Evolutionary conservation across 1,284 basidiomycete species (phyloP).

Genomic region (Boletus mariae): DNA sequence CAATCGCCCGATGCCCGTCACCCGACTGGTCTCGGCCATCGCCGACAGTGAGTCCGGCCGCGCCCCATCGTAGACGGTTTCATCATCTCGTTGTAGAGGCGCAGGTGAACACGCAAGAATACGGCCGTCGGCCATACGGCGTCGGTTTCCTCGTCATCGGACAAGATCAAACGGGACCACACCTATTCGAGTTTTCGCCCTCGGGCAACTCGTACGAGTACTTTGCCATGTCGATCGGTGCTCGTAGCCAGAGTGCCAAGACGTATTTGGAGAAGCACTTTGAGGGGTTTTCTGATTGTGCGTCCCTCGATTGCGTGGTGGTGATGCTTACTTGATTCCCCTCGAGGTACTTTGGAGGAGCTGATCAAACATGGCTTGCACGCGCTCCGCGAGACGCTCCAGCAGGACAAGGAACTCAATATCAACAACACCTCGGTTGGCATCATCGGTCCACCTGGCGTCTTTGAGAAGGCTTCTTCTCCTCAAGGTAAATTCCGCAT

Average conservation of each 20-base stretch:
- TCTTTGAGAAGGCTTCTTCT: conserved; percentile 50
- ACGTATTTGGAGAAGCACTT: conserved; percentile 97
- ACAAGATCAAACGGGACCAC: conserved; percentile 91
- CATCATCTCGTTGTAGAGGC: conserved; percentile 62
- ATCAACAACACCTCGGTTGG: conserved; percentile 91
- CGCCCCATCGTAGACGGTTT: neutral
- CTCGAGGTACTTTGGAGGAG: conserved; percentile 73
- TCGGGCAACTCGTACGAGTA: conserved; percentile 98
- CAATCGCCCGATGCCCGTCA: conserved; percentile 92
- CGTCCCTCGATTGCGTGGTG: conserved; percentile 28
- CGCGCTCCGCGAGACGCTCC: conserved; percentile 90
- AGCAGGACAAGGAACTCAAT: conserved; percentile 95
- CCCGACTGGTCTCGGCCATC: conserved; percentile 88
- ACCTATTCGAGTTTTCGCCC: conserved; percentile 97
- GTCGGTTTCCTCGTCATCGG: conserved; percentile 99
- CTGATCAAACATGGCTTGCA: conserved; percentile 90
- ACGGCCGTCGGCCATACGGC: conserved; percentile 95
- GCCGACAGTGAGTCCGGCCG: conserved; percentile 78
- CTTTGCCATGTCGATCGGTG: conserved; percentile 98
- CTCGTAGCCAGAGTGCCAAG: conserved; percentile 95
- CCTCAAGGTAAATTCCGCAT: conserved; percentile 69
- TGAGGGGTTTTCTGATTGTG: conserved; percentile 82
- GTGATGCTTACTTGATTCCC: neutral
- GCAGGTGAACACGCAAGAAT: conserved; percentile 98
- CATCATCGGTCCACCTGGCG: conserved; percentile 72